Evolutionary conservation across 192 early-diverging fungal species (phyloP).

Genomic region (Oehlia diaphana): DNA sequence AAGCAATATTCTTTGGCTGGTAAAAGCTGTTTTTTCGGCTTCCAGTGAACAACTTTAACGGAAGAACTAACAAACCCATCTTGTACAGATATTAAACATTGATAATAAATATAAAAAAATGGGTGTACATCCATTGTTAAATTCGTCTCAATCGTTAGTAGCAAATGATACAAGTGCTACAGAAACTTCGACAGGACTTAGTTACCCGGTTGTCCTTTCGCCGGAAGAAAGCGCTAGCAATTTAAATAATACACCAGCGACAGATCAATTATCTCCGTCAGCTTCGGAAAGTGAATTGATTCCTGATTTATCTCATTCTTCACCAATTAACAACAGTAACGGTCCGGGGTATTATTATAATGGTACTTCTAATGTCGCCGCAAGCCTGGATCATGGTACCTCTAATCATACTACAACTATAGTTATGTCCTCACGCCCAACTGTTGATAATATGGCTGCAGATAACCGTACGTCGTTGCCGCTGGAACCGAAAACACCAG

Average conservation of each 20-base stretch:
- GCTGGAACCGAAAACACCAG: slow-evolving; percentile 45
- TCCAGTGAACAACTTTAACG: not conserved
- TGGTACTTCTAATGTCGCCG: not conserved
- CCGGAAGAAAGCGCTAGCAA: not conserved
- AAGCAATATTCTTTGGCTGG: not conserved
- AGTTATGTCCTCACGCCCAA: not conserved
- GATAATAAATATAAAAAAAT: not conserved
- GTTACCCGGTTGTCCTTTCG: not conserved
- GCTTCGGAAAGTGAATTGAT: not conserved
- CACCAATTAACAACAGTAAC: not conserved
- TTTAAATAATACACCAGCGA: not conserved
- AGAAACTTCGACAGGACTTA: not conserved
- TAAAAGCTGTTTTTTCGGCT: not conserved
- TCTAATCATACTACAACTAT: not conserved
- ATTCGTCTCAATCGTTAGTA: not conserved
- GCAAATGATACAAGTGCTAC: not conserved
- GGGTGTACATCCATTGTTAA: not conserved
- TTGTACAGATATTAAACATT: not conserved
- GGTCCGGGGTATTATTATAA: not conserved
- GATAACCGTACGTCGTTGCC: slow-evolving; percentile 13
- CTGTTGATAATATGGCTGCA: not conserved
- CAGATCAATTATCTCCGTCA: not conserved
- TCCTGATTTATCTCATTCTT: not conserved
- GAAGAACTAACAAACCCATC: not conserved
- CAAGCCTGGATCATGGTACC: not conserved